A percentile compares a stretch with the other conserved stretches of the same genome.
These are phyloP conservation scores for Globisporangium uncinulatum DNA, from an alignment of 352 stramenopile species.

Conservation along the genomic window DNA sequence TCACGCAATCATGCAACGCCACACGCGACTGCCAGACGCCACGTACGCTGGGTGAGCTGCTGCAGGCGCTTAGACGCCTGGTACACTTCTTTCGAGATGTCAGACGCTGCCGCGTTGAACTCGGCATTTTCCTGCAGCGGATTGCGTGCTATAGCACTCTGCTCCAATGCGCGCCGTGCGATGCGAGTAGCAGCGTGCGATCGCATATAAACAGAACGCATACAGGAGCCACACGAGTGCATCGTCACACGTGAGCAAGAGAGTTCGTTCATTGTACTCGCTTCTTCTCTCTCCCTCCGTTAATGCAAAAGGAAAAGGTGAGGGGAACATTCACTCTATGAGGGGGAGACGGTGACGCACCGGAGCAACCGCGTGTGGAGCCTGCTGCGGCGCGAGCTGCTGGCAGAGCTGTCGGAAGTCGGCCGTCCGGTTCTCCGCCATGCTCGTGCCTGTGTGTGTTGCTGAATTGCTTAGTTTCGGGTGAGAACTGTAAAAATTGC, in stretches of 20 bases:
- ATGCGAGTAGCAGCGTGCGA: no score
- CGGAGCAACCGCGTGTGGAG: constrained; percentile 11
- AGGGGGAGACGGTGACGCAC: constrained; percentile 10
- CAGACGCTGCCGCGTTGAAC: constrained; percentile 74
- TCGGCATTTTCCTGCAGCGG: constrained; percentile 67
- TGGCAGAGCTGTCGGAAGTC: constrained; percentile 68
- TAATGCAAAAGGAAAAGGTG: no score
- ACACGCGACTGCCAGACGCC: not conserved
- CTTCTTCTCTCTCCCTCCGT: no score
- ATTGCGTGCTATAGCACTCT: constrained; percentile 27
- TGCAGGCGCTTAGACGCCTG: constrained; percentile 77
- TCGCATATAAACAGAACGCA: not conserved
- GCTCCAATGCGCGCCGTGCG: no score
- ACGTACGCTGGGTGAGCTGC: constrained; percentile 72
- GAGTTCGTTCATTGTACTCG: no score
- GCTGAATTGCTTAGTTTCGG: no score
- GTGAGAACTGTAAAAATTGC: no score
- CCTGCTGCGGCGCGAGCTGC: constrained; percentile 37
- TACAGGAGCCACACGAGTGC: not conserved
- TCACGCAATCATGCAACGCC: not conserved
- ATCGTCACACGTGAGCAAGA: not conserved
- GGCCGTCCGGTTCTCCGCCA: constrained; percentile 63
- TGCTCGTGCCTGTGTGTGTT: constrained; percentile 8
- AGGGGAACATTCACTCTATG: no score
- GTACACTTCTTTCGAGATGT: constrained; percentile 81